Percentiles rank a stretch among this genome's conserved stretches.
Evolutionary conservation across 1,139 yeast species (phyloP).

Genomic region (Nakaseomyces delphensis): DNA sequence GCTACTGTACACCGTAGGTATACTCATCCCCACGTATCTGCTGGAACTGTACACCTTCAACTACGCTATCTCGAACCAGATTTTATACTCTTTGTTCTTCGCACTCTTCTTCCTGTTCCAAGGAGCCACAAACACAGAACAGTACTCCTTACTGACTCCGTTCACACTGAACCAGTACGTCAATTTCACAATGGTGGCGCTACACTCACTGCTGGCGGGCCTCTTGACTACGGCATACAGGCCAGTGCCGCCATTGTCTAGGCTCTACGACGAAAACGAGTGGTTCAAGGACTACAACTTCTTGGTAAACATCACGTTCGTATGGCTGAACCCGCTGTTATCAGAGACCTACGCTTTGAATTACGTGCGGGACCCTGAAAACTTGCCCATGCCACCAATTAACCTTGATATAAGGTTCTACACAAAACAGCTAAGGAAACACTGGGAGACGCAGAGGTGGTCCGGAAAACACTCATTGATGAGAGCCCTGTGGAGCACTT

Average conservation of each 20-base stretch:
- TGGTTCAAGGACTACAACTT: slow-evolving; percentile 39
- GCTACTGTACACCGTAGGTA: background rate
- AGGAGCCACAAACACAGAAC: background rate
- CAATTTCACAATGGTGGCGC: background rate
- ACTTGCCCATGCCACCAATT: slow-evolving; percentile 48
- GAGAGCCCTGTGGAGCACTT: slow-evolving; percentile 39
- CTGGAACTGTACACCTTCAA: slow-evolving; percentile 1
- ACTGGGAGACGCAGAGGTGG: slow-evolving; percentile 36
- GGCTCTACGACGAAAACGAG: slow-evolving; percentile 32
- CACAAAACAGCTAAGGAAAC: slow-evolving; percentile 29
- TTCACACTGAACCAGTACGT: background rate
- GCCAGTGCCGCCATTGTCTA: slow-evolving; percentile 29
- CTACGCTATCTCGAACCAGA: slow-evolving; percentile 4
- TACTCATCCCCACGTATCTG: background rate
- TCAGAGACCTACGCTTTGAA: slow-evolving; percentile 40
- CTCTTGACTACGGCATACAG: background rate
- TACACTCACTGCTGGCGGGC: background rate
- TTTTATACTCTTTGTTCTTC: slow-evolving; percentile 1
- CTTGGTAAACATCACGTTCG: slow-evolving; percentile 45
- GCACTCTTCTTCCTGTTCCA: background rate
- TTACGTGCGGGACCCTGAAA: slow-evolving; percentile 41
- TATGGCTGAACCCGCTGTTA: slow-evolving; percentile 56
- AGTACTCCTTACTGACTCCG: background rate
- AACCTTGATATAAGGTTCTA: slow-evolving; percentile 38
- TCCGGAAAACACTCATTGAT: slow-evolving; percentile 35